Base-by-base conservation (phyloP, 2,329 filamentous ascomycete species). In the Aspergillus oerlinghausenensis region DNA sequence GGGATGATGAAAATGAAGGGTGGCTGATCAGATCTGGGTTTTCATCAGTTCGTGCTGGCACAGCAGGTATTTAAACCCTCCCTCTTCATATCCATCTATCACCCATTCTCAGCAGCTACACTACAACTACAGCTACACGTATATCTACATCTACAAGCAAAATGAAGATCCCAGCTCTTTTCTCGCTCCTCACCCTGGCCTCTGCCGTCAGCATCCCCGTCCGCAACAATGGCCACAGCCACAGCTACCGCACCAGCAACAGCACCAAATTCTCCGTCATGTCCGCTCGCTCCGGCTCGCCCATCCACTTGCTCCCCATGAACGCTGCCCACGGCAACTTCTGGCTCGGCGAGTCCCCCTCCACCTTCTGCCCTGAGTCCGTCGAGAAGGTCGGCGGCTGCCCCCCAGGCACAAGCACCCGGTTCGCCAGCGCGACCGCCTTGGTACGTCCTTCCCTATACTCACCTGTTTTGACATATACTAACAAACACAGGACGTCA, bases 321-420 rank as follows among this genome's bases (percentile, higher is more conserved):
- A 77, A 76, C 43, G 81, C 81, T 35, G 69, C 69, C 23, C 74
- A 73, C 26, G 63, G 66, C 28, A 70, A 73, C 52, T 82, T 84
- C 73, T 82, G 70, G 63, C 70, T 84, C 52, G 81, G 80, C 26
- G 75, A 75, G n/a, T 59, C 67, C 3, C 69, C 80, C 10, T 64
- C 72, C 6, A 74, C 75, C 28, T 83, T 79, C 68, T 84, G 81
- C 66, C 81, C 81, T 1, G 58, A 63, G 3, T 50, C 65, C 3
- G 67, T 77, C 1, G 69, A 68, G 29, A 53, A 67, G 2, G 57
- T 62, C n/a, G 42, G 42, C 26, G 54, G 48, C 43, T 81, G 79
- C 65, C 75, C 77, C 38, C 60, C 72, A 0, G 79, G 78, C 28
- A 79, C 77, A 55, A 62, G 66, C n/a, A 82, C 80, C 3, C 75